Evolutionary conservation across 495 filamentous ascomycete genomes (phyloP), one percentile per base, ranked within the genome.

Genomic region (Tirmania nivea): DNA sequence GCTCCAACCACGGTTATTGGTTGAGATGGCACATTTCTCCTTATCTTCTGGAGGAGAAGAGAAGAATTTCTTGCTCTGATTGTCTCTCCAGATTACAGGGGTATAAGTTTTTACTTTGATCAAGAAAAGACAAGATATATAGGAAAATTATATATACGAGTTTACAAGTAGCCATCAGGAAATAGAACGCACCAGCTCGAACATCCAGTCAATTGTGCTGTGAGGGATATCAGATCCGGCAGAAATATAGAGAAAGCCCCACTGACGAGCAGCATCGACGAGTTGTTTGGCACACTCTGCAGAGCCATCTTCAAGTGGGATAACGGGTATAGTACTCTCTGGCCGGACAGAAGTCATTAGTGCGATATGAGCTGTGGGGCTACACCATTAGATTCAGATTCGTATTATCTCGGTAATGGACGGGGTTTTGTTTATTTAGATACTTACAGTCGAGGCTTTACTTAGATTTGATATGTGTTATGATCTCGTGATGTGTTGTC

Each of bases 191-290:
- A 92, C 87, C 67, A 92, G 57, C 35, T 75, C 72, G 68, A 95
- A 96, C 10, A 79, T 78, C 54, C 69, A 63, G n/a, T 84, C 72
- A 25, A 96, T 77, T 49, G 80, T 76, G 20, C 73, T 68, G 0
- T 67, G 55, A 0, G 78, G 70, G n/a, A 96, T 84, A 50, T 82
- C 78, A 35, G 76, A 76, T 14, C 74, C 75, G 54, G 75, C 71
- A 55, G 78, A 82, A 61, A 96, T 78, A 67, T 90, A 96, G 34
- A 95, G 73, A 63, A 96, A 96, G 49, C 89, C 89, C 65, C 84
- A 79, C 25, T 79, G 75, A 35, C 79, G 72, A 8, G 84, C 84
- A 1, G 88, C 90, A 54, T 84, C 74, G 34, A 95, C 78, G 35
- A 95, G 74, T 45, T 80, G 69, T 55, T 75, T 74, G 50, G 84